Base-by-base conservation (phyloP, 2,329 filamentous ascomycete species). In the Cytospora schulzeri region DNA sequence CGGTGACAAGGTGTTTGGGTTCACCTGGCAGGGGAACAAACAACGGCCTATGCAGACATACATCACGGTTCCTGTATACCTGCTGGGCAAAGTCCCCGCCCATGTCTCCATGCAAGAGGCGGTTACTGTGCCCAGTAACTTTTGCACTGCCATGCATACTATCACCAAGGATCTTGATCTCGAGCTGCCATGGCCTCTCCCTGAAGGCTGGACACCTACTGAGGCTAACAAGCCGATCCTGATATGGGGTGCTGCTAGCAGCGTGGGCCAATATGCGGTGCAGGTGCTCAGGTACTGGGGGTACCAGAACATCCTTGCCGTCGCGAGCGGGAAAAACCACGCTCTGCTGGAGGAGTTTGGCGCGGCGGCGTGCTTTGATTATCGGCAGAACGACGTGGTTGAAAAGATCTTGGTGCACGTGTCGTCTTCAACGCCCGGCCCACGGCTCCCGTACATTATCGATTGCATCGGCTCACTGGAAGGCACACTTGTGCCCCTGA, bases 81-180 rank as follows among this genome's bases (percentile, higher is more conserved):
- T 84, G 17, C 76, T 82, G 14, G 80, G 78, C 15, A 80, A 77
- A 68, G 64, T 85, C 26, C 81, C 82, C 1, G 65, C 72, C 14
- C 75, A 73, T 28, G 70, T 82, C 33, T 76, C 76, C 1, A 70
- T 80, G 50, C 70, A 78, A 55, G 77, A 81, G 66, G 84, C 83
- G 1, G 82, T 80, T 7, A 85, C 85, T 0, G 71, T 88, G 2
- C 81, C 84, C 0, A 82, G 83, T 57, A 88, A 87, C 68, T 73
- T 86, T 31, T 81, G 88, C 33, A 88, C 85, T 0, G 84, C 83
- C 14, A 84, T 88, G 71, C 84, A 89, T 70, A 76, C 83, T 6
- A 71, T 84, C 3, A 75, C 73, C 1, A 66, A 64, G 1, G 84
- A 88, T 66, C 75, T 89, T 15, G 76, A 73, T 0, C 72, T 89